Base-by-base conservation (phyloP, 2,329 filamentous ascomycete genomes). In the Xylariaceae sp. region DNA sequence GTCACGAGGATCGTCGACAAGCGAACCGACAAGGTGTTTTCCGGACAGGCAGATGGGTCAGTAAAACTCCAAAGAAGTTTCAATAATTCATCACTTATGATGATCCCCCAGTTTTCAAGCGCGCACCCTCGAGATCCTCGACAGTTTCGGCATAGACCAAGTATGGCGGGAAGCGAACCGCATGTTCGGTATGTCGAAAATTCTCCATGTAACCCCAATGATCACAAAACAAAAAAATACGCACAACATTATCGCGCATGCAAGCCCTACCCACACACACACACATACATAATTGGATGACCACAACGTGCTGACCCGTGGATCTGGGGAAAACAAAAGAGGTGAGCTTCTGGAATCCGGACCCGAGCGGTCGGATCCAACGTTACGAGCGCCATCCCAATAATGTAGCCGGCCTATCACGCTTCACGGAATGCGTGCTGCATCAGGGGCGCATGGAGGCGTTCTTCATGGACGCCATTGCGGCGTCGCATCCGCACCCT, bases 111-210 rank as follows among this genome's bases (percentile, higher is more conserved):
- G 69, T 4, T 71, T 88, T 2, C 84, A 89, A 72, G 83, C 81
- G 63, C 83, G 87, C 1, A 88, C 85, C 0, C 76, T 89, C 1
- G 86, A 91, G 71, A 88, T 90, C n/a, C 83, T 90, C 57, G 86
- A 91, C 65, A 85, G 82, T 53, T 88, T 91, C 65, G 87, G 84
- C 0, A 82, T 91, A 59, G 84, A 77, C 2, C 81, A 89, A 63
- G 81, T 80, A 1, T 85, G 84, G 81, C 85, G 84, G 52, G 87
- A 89, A 65, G 79, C 82, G 10, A 88, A 88, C 68, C 85, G 85
- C 67, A 82, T 89, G 75, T 76, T 88, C n/a, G 75, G 83, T 87
- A 58, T 71, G 75, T n/a, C 2, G 37, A 13, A 42, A 42, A 42
- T 13, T 9, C 11, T 8, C 23, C 23, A 30, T 30, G 23, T 30